Evolutionary conservation across 1,139 yeast species (phyloP), one percentile per base, ranked within the genome.

Genomic region (Sugiyamaella neomexicana): DNA sequence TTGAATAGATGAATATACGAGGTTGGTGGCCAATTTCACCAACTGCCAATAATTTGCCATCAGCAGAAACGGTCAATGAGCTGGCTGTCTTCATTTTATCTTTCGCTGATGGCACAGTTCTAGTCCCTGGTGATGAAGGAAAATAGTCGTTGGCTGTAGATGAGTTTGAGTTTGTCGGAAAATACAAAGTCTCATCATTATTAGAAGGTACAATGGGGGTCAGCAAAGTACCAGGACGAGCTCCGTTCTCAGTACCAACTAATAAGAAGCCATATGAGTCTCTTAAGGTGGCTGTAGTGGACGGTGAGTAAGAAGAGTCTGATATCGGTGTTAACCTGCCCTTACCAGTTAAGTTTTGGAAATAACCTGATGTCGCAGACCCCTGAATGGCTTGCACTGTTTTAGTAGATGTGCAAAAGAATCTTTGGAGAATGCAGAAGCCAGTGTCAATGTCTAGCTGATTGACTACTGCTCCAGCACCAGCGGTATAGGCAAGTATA

Each of bases 1-100:
- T 68, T 1, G 88, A 82, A 62, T 78, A 85, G 6, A 85, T 63
- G 34, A 83, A 69, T 1, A 85, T 75, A 29, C 89, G 70, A 0
- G 91, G 90, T 58, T 77, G 81, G 59, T 82, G 82, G 0, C 90
- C 90, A 0, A 75, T 68, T 63, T 85, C 90, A 1, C 90, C 91
- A 5, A 83, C 79, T 0, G 89, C 89, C 44, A 85, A 65, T 10
- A 80, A 60, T 50, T 68, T 73, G 42, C 73, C 75, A 62, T 80
- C 78, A 0, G 85, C 81, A 0, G 87, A 78, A 7, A 84, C 67
- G 0, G 85, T 78, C 10, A 84, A 68, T 56, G 86, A 80, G 52
- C 78, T 77, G 27, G 83, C 75, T 0, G 81, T 72, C 54, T 85
- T 74, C 39, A 82, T 80, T 55, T 77, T 73, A 54, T 79, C 79